Conservation (phyloP, 1,284 basidiomycete genomes). For the Fomitopsis palustris region DNA sequence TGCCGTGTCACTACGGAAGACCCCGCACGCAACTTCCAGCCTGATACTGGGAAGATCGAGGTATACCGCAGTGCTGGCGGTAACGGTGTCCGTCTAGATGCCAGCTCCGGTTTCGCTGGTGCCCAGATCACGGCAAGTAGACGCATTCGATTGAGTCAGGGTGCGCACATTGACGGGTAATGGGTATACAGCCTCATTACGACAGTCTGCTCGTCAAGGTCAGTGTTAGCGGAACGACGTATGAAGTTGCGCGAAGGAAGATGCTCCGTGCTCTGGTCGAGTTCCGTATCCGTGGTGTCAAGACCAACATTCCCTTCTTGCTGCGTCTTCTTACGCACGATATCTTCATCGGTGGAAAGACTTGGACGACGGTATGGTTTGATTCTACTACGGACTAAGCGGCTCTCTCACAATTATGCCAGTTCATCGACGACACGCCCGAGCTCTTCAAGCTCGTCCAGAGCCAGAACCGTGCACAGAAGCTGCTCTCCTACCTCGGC, state of each 20-base stretch:
- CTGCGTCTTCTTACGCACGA: conserved; percentile 98
- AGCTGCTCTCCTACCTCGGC: conserved; percentile 94
- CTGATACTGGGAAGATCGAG: conserved; percentile 99
- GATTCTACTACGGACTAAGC: not conserved
- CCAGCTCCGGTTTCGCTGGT: conserved; percentile 96
- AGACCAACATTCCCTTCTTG: conserved; percentile 99
- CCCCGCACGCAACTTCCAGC: conserved; percentile 88
- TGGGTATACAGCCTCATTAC: conserved; percentile 80
- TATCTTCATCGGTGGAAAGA: conserved; percentile 93
- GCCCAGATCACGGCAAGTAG: conserved; percentile 93
- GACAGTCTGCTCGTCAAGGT: conserved; percentile 98
- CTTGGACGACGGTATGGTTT: conserved; percentile 90
- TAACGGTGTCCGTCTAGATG: conserved; percentile 97
- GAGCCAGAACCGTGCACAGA: conserved; percentile 98
- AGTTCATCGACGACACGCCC: conserved; percentile 99
- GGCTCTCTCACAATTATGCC: not conserved
- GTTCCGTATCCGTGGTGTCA: conserved; percentile 99
- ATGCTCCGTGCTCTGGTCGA: conserved; percentile 99
- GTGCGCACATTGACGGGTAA: not conserved
- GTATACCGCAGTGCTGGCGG: conserved; percentile 99
- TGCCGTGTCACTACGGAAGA: conserved; percentile 99
- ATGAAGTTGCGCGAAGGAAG: conserved; percentile 97
- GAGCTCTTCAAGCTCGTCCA: conserved; percentile 98
- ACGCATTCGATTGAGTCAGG: not conserved
- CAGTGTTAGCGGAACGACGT: conserved; percentile 94